These are phyloP conservation scores for Sophora flavescens DNA, from an alignment of 306 rosid genomes.

Conservation along the genomic window DNA sequence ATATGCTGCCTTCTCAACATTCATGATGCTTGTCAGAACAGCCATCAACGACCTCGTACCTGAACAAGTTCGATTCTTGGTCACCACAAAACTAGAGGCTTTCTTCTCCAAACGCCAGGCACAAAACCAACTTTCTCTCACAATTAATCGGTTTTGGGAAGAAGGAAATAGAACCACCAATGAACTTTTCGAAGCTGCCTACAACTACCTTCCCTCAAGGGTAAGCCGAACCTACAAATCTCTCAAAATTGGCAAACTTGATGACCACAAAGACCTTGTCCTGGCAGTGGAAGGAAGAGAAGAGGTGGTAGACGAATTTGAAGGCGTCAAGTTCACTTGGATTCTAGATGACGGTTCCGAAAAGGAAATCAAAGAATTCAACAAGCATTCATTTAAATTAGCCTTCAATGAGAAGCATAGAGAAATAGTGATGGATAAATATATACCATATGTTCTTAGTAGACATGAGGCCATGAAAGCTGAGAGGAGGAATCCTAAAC, in stretches of 20 bases:
- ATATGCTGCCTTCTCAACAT: slow-evolving; percentile 51
- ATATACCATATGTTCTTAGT: slow-evolving; percentile 38
- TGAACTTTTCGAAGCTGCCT: slow-evolving; percentile 37
- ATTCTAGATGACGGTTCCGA: not conserved
- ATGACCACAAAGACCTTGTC: not conserved
- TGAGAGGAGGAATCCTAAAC: slow-evolving; percentile 32
- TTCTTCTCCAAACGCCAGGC: not conserved
- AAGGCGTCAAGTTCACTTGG: slow-evolving; percentile 46
- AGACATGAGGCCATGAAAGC: slow-evolving; percentile 32
- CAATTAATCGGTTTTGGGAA: slow-evolving; percentile 38
- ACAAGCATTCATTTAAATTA: not conserved
- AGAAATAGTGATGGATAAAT: slow-evolving; percentile 29
- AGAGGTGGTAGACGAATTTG: slow-evolving; percentile 47
- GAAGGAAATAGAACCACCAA: not conserved
- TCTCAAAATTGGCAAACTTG: slow-evolving; percentile 39
- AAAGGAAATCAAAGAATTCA: not conserved
- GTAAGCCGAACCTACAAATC: slow-evolving; percentile 38
- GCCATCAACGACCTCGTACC: slow-evolving; percentile 55
- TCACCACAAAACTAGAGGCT: slow-evolving; percentile 16
- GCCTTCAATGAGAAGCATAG: slow-evolving; percentile 46
- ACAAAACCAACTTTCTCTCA: slow-evolving; percentile 25
- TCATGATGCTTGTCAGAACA: slow-evolving; percentile 48
- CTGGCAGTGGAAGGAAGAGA: slow-evolving; percentile 41
- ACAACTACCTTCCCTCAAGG: slow-evolving; percentile 40
- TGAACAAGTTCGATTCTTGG: not conserved